Conservation (phyloP, 805 yeast species). For the Wickerhamomyces pijperi region DNA sequence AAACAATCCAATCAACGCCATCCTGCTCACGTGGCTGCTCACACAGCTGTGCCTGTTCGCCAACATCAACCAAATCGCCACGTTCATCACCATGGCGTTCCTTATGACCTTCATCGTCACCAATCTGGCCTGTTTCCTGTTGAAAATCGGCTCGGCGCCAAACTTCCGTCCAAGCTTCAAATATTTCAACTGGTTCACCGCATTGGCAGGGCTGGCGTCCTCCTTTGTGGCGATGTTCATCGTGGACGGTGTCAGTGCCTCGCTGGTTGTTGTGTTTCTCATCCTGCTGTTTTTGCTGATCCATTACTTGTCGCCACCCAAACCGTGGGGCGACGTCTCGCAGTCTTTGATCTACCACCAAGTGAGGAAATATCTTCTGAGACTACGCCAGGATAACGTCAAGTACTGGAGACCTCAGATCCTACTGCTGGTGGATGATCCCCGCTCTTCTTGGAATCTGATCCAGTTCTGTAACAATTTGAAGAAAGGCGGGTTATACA, state of each 20-base stretch:
- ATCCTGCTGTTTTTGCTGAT: conserved; percentile 61
- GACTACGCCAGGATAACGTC: conserved; percentile 83
- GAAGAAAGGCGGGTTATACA: conserved; percentile 90
- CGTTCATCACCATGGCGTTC: conserved; percentile 94
- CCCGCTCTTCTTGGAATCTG: conserved; percentile 84
- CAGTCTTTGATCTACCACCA: conserved; percentile 93
- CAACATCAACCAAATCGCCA: conserved; percentile 88
- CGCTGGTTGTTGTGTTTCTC: conserved; percentile 57
- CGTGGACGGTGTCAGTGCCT: conserved; percentile 86
- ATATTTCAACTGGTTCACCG: conserved; percentile 75
- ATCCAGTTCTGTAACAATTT: conserved; percentile 88
- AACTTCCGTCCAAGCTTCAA: conserved; percentile 93
- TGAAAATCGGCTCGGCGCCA: conserved; percentile 91
- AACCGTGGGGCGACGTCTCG: conserved; percentile 97
- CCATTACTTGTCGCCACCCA: conserved; percentile 88
- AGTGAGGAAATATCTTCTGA: conserved; percentile 78
- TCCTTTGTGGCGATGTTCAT: conserved; percentile 84
- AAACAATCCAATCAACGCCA: conserved; percentile 54
- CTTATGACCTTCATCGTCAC: conserved; percentile 92
- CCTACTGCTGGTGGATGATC: conserved; percentile 77
- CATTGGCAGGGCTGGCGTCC: conserved; percentile 58
- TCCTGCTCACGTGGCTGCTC: conserved; percentile 67
- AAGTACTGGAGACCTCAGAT: conserved; percentile 99
- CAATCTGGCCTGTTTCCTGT: conserved; percentile 83
- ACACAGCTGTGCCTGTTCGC: conserved; percentile 82